phyloP scores from a whole-genome alignment of 805 yeast species.

The Cyberlindnera euphorbiae region DNA sequence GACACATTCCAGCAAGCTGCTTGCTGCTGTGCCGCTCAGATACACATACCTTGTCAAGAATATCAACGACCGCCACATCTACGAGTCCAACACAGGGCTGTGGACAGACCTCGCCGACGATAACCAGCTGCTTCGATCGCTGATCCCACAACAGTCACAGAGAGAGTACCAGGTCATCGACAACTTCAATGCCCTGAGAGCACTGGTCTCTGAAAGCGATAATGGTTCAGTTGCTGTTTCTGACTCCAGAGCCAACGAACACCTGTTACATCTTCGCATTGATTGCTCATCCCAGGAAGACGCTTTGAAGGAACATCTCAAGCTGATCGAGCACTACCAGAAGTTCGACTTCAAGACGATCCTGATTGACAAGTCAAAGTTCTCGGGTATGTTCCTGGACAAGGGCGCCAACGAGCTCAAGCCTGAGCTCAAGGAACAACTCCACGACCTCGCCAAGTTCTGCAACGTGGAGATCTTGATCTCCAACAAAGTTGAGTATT shows the following conservation, averaged over 20 bases:
- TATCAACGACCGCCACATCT: conserved; percentile 8
- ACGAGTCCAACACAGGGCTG: conserved; percentile 20
- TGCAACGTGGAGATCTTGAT: conserved; percentile 45
- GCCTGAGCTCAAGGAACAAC: conserved; percentile 17
- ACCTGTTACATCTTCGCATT: conserved; percentile 8
- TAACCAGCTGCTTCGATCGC: conserved; percentile 9
- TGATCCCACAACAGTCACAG: conserved; percentile 1
- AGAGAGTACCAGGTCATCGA: conserved; percentile 18
- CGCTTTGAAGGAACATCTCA: conserved; percentile 29
- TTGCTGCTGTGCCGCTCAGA: conserved; percentile 18
- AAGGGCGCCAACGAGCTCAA: conserved; percentile 2
- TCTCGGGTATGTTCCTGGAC: conserved; percentile 7
- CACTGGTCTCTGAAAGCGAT: background rate
- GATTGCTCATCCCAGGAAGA: conserved; percentile 23
- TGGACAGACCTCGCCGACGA: conserved; percentile 15
- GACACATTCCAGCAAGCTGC: no score
- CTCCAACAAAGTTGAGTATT: conserved; percentile 29
- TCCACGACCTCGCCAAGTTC: conserved; percentile 37
- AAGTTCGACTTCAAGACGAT: conserved; percentile 26
- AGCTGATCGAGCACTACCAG: conserved; percentile 31
- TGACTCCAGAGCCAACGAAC: conserved; percentile 13
- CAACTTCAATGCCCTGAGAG: conserved; percentile 11
- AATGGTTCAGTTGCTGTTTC: conserved; percentile 4
- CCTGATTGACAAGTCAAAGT: conserved; percentile 12
- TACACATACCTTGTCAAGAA: conserved; percentile 19